These are phyloP conservation scores for Panaeolus cyanescens DNA, from an alignment of 768 basidiomycete species.

Conservation along the genomic window DNA sequence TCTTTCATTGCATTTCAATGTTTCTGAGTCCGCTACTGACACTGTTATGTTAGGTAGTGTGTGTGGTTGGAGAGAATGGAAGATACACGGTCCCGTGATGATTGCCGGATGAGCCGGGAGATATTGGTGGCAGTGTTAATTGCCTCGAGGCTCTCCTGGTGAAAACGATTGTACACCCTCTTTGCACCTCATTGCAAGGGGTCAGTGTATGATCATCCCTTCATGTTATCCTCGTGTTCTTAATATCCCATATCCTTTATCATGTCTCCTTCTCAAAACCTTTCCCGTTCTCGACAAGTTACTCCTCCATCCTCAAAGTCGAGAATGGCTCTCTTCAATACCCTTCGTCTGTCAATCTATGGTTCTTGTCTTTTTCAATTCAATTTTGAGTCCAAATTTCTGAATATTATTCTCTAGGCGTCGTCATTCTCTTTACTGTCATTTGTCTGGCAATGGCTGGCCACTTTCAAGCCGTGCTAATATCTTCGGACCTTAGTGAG, in stretches of 20 bases:
- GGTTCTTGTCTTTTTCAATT: constrained; percentile 40
- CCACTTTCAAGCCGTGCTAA: constrained; percentile 71
- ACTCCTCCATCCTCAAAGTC: constrained; percentile 31
- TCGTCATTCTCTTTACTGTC: constrained; percentile 72
- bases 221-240: constrained; percentile 2
- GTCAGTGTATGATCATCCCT: neutral
- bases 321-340: constrained; percentile 76
- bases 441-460: constrained; percentile 81
- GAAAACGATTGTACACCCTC: neutral
- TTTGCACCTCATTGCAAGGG: neutral
- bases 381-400: constrained; percentile 2
- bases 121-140: neutral
- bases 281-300: constrained; percentile 26
- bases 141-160: neutral
- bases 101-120: neutral
- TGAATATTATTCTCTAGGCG: constrained; percentile 38
- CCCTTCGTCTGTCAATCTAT: constrained; percentile 67
- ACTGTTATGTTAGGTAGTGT: too few relatives aligned
- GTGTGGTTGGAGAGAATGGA: too few relatives aligned
- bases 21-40: too few relatives aligned
- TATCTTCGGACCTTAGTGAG: constrained; percentile 82
- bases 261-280: constrained; percentile 37
- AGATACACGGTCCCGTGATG: constrained; percentile 1
- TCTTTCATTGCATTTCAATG: too few relatives aligned
- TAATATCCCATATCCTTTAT: constrained; percentile 33